Base-by-base conservation (phyloP, 768 basidiomycete genomes). In the Leccinellum luteum region DNA sequence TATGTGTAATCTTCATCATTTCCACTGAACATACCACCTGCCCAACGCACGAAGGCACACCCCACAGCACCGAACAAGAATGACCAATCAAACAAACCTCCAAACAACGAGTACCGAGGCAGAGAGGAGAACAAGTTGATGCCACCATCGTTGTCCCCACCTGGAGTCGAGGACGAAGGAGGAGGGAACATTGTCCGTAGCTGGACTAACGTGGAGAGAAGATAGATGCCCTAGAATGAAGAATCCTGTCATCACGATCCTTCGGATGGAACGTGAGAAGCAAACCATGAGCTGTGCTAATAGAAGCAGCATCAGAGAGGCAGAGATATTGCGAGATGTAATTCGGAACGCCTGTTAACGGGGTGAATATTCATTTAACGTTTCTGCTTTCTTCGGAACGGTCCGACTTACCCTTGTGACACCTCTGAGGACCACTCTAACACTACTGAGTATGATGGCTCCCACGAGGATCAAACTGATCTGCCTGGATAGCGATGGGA, bases 201-300 rank as follows among this genome's bases (percentile, higher is more conserved):
- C 69, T 94, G 92, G 13, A 93, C 85, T 49, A 93, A 74, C 0
- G 90, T 93, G 4, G 90, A 86, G 28, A 94, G 81, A 34, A 93
- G 81, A 68, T 94, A 94, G 44, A 90, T 87, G 12, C 87, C 89
- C 91, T 93, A 28, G 43, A 61, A 60, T 47, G 34, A 55, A 55
- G 25, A 17, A 51, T 28, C 55, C 41, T 48, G 23, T 21, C 35
- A 49, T 50, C 34, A 35, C 23, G 13, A 48, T 31, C 55, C 56
- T 55, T 53, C 38, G 23, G 50, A 59, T 31, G 41, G 43, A 55
- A 62, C 44, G 59, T 30, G 35, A 56, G 66, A 61, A 56, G 54
- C 58, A 66, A 61, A 90, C 91, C 91, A 94, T 92, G 48, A 94
- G 77, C 67, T 94, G 90, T 7, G 90, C 87, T 23, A 94, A 79